These are phyloP conservation scores for Drosera spatulata DNA, from an alignment of 179 eudicot genomes.

Conservation along the genomic window DNA sequence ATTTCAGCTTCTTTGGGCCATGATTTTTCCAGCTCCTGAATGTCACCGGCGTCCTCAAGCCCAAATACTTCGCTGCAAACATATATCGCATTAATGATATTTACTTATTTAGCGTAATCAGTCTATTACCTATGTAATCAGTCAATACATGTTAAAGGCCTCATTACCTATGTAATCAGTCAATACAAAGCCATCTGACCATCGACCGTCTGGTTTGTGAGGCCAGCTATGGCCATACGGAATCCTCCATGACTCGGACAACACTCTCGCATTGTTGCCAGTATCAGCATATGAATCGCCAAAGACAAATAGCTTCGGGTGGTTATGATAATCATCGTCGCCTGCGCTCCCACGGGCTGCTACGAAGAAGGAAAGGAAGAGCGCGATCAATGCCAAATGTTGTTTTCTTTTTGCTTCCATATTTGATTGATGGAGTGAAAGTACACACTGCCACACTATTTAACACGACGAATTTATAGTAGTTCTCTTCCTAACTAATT, in stretches of 20 bases:
- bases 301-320: conserved; percentile 6
- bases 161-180: conserved; percentile 3
- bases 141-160: too few species aligned
- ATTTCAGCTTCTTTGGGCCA: background rate
- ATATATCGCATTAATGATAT: too few species aligned
- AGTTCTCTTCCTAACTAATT: too few species aligned
- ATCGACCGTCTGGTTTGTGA: conserved; percentile 7
- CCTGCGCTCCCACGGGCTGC: background rate
- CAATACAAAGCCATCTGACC: conserved; percentile 7
- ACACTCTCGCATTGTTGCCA: conserved; percentile 2
- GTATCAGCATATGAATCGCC: conserved; percentile 16
- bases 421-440: too few species aligned
- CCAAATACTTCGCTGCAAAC: background rate
- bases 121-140: too few species aligned
- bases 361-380: too few species aligned
- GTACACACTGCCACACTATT: too few species aligned
- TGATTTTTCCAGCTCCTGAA: conserved; percentile 1
- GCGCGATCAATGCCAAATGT: too few species aligned
- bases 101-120: too few species aligned
- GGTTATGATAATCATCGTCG: background rate
- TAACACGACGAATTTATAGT: too few species aligned
- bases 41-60: background rate
- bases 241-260: conserved; percentile 3
- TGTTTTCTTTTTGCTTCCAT: too few species aligned
- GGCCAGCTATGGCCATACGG: conserved; percentile 11